Evolutionary conservation across 1,139 yeast genomes (phyloP).

Genomic region (Pichia sp.): DNA sequence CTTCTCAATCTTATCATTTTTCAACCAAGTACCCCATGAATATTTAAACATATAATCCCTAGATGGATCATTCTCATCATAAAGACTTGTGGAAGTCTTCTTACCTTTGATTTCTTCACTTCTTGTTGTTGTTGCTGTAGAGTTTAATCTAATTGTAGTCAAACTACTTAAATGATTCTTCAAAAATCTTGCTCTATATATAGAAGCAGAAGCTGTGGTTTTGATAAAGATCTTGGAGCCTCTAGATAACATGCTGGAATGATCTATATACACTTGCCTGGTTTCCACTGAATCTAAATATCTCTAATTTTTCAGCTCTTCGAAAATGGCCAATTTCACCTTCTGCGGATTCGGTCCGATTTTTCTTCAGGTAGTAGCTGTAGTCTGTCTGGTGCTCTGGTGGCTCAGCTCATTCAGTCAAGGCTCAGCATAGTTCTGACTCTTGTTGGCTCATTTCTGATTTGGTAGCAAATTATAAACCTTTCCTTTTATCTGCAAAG

Average conservation of each 20-base stretch:
- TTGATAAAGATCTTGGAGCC: constrained; percentile 1
- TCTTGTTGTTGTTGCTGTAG: not conserved
- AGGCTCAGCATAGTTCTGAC: too few species aligned
- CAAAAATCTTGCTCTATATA: too few species aligned
- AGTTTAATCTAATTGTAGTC: constrained; percentile 11
- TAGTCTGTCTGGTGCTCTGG: too few species aligned
- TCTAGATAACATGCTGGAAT: constrained; percentile 9
- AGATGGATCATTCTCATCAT: constrained; percentile 44
- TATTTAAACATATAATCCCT: constrained; percentile 75
- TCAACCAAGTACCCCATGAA: constrained; percentile 94
- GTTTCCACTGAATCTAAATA: not conserved
- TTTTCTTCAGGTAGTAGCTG: too few species aligned
- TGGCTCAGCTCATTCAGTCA: too few species aligned
- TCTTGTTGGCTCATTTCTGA: too few species aligned
- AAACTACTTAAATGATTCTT: too few species aligned
- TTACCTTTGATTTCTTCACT: constrained; percentile 1
- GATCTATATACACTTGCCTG: not conserved
- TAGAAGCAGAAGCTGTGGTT: not conserved
- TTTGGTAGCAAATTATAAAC: too few species aligned
- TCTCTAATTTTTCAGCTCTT: not conserved
- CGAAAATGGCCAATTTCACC: too few species aligned
- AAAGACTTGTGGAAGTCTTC: constrained; percentile 12
- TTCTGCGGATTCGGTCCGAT: too few species aligned
- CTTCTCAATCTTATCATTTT: constrained; percentile 66
- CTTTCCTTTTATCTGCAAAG: too few species aligned